Evolutionary conservation across 805 yeast species (phyloP), one percentile per base, ranked within the genome.

Genomic region (Schwanniomyces yamadae): DNA sequence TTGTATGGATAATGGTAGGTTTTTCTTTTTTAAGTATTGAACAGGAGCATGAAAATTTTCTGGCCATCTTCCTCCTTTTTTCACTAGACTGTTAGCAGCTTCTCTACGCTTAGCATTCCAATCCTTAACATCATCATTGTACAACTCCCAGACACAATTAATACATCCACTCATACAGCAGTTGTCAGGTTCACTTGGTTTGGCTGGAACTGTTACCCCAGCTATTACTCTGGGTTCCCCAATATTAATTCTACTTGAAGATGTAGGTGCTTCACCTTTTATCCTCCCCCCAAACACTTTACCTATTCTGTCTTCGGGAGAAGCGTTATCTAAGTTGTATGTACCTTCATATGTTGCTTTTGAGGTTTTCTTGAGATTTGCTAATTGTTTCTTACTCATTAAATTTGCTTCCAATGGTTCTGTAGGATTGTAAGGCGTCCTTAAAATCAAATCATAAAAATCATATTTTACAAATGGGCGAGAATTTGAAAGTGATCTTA

Each of bases 141-240:
- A 91, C 36, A 86, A 64, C 50, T 90, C 96, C 98, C 98, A 93
- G 2, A 91, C 98, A 59, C 99, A 91, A 60, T 91, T 89, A 20
- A 87, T 80, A 59, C 99, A 91, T 1, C 99, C 99, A 39, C 93
- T 82, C 95, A 89, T 89, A 60, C 99, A 91, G 59, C 99, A 91
- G 58, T 91, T 89, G 49, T 90, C 95, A 1, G 98, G 98, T 48
- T 87, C 96, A 4, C 63, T 67, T 0, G 99, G 98, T 54, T 73
- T 75, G n/a, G 75, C 78, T 3, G 96, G 96, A 0, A 91, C 95
- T 6, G 55, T 57, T 0, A 93, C 68, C 0, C 97, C 97, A 1
- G 61, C 71, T 5, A 69, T 61, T 8, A 51, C 42, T 24, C 52
- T 50, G 0, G 73, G 63, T 31, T 67, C 57, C 4, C 71, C 71